A percentile compares a stretch with the other conserved stretches of the same genome.
These are phyloP conservation scores for Arthroderma sp. DNA, from an alignment of 2,329 filamentous ascomycete species.

Conservation along the genomic window DNA sequence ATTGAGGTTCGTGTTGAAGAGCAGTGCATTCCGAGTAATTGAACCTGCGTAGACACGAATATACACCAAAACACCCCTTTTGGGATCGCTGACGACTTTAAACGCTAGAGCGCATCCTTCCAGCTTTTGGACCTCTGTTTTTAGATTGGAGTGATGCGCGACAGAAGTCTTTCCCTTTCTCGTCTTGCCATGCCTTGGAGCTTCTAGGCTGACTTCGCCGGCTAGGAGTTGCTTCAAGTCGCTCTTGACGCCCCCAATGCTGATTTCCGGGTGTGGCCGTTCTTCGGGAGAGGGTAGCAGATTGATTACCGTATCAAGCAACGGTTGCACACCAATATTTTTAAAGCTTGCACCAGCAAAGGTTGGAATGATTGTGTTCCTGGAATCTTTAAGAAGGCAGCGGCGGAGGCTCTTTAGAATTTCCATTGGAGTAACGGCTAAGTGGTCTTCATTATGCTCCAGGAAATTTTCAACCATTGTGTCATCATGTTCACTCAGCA, in stretches of 20 bases:
- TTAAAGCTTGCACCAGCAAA: conserved; percentile 87
- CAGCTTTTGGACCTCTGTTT: conserved; percentile 44
- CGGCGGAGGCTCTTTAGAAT: conserved; percentile 64
- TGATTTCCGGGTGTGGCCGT: conserved; percentile 65
- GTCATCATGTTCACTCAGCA: conserved; percentile 80
- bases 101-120: conserved; percentile 61
- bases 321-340: conserved; percentile 84
- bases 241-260: conserved; percentile 46
- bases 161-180: conserved; percentile 31
- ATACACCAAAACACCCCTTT: conserved; percentile 78
- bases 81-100: conserved; percentile 84
- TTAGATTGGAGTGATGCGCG: conserved; percentile 33
- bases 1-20: conserved; percentile 79
- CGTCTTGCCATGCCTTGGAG: conserved; percentile 22
- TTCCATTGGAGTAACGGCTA: conserved; percentile 49
- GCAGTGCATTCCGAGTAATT: conserved; percentile 56
- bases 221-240: conserved; percentile 38
- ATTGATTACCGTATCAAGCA: conserved; percentile 78
- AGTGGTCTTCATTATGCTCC: conserved; percentile 58
- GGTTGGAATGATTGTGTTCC: conserved; percentile 63
- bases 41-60: conserved; percentile 82
- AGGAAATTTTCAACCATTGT: conserved; percentile 72
- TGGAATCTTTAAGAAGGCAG: conserved; percentile 51
- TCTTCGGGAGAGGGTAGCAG: conserved; percentile 74
- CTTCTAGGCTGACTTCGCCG: conserved; percentile 31